Evolutionary conservation across 129 eudicot genomes (phyloP), one percentile per base, ranked within the genome.

Genomic region (Ambrosia artemisiifolia): DNA sequence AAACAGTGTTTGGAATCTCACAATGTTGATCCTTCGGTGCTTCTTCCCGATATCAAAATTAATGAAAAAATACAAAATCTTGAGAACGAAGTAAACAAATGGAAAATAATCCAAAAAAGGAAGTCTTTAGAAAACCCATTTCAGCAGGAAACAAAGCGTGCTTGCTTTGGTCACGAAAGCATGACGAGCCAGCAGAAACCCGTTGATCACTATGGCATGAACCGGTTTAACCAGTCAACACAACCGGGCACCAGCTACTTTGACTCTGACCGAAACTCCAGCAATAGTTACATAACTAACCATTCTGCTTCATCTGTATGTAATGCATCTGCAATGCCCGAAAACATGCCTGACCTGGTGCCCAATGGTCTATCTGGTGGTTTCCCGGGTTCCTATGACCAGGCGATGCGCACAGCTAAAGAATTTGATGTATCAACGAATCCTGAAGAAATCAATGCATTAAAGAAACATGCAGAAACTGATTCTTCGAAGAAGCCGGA

Each of bases 1-100:
- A 17, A 69, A 49, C 80, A 65, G 24, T 89, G 88, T 63, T 78
- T 85, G 80, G 78, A 84, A 78, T 24, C 74, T 42, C 88, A 86
- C 80, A 83, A 78, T 1, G 63, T 86, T 20, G 86, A 89, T 70
- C 83, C 85, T 19, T 75, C 82, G 24, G 78, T 78, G 28, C 40
- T 75, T 46, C 74, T 84, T 63, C 80, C 84, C 2, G 81, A 80
- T 19, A 72, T 73, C 79, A 67, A 80, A 51, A 67, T 86, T 75
- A 76, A 36, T n/a, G 83, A 78, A 63, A 78, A 56, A 65, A 82
- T 86, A 38, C 43, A 38, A 38, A 38, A 38, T 38, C 43, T 38
- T 4, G 43, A 38, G 43, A 38, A 38, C 6, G 43, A 38, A 38
- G 43, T 38, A 6, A 38, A 38, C 43, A 7, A 38, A 38, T 38